A percentile compares a stretch with the other conserved stretches of the same genome.
phyloP scores from a whole-genome alignment of 768 basidiomycete genomes.

The Pleurotus eryngii region DNA sequence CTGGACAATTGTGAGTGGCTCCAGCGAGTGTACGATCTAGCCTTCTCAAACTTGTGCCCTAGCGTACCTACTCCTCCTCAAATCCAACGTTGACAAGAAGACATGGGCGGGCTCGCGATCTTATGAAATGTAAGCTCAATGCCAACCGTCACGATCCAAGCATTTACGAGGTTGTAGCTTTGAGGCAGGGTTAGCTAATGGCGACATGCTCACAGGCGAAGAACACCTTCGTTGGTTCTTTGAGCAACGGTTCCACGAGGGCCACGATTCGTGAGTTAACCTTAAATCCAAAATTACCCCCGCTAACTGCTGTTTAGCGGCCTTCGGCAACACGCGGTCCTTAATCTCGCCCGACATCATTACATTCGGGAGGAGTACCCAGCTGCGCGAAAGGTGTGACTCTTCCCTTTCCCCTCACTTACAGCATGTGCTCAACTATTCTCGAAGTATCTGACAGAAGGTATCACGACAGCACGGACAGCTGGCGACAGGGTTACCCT shows the following conservation, averaged over 20 bases:
- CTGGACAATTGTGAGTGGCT: conserved; percentile 40
- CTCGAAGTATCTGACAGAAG: conserved; percentile 66
- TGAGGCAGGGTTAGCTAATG: conserved; percentile 59
- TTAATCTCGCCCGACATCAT: conserved; percentile 77
- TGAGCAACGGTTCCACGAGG: conserved; percentile 81
- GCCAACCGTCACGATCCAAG: background rate
- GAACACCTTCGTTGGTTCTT: conserved; percentile 78
- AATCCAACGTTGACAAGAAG: conserved; percentile 62
- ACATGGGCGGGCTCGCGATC: conserved; percentile 60
- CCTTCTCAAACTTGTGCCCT: background rate
- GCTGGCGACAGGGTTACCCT: conserved; percentile 68
- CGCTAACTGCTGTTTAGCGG: conserved; percentile 42
- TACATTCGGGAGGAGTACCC: conserved; percentile 65
- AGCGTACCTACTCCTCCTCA: conserved; percentile 55
- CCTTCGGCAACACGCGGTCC: conserved; percentile 73
- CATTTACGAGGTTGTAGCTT: conserved; percentile 41
- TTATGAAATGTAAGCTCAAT: conserved; percentile 50
- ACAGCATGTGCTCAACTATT: conserved; percentile 6
- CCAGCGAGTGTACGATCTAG: background rate
- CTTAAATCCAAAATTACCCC: background rate
- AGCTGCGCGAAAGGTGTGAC: conserved; percentile 62
- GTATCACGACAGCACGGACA: conserved; percentile 73
- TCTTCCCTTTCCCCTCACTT: background rate
- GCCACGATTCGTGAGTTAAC: conserved; percentile 69
- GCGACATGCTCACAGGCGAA: conserved; percentile 65